phyloP scores from a whole-genome alignment of 202 grass and related monocot genomes.

The Zizania palustris region DNA sequence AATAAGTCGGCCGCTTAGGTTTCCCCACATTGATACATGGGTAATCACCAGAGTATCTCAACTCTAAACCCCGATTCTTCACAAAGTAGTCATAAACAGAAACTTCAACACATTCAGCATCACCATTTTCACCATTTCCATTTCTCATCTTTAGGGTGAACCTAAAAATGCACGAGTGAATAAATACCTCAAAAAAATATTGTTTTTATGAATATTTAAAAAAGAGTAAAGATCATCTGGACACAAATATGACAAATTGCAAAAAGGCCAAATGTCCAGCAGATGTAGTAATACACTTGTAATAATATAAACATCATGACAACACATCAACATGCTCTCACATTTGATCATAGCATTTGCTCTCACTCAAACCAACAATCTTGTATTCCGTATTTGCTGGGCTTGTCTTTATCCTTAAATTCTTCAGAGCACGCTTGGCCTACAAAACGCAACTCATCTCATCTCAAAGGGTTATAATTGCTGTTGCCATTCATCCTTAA shows the following conservation, averaged over 20 bases:
- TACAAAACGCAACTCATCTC: neutral
- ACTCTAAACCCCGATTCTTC: constrained; percentile 55
- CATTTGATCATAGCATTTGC: constrained; percentile 58
- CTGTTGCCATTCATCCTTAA: neutral
- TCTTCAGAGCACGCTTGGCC: constrained; percentile 75
- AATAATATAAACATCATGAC: neutral
- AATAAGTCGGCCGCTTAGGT: constrained; percentile 73
- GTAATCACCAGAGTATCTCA: constrained; percentile 60
- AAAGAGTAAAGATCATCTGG: neutral
- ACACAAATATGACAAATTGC: neutral
- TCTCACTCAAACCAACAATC: constrained; percentile 77
- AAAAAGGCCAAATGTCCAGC: neutral
- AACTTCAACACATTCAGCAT: constrained; percentile 48
- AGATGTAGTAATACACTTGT: neutral
- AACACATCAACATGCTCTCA: constrained; percentile 21
- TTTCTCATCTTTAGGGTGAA: constrained; percentile 65
- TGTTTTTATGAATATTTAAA: neutral
- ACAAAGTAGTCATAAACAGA: constrained; percentile 76
- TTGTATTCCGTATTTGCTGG: constrained; percentile 73
- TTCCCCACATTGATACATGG: constrained; percentile 93
- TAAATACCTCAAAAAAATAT: neutral
- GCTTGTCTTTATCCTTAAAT: constrained; percentile 65
- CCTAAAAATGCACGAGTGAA: constrained; percentile 34
- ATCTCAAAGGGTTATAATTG: neutral
- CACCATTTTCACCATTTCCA: constrained; percentile 51